These are phyloP conservation scores for Exidia glandulosa DNA, from an alignment of 768 basidiomycete genomes.

Conservation along the genomic window DNA sequence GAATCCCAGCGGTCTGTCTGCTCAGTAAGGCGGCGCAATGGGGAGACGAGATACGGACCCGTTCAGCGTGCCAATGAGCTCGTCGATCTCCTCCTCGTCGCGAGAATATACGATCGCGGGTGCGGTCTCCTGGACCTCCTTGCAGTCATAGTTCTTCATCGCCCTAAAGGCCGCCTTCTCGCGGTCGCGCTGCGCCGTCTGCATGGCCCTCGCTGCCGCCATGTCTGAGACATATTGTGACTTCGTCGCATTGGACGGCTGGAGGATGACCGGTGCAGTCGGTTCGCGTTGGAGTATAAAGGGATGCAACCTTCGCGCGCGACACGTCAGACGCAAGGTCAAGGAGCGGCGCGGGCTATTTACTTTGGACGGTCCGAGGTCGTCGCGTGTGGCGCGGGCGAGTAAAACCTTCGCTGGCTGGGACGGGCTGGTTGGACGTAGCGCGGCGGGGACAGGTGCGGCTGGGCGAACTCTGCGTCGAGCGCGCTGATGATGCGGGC, in stretches of 20 bases:
- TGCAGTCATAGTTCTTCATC: background rate
- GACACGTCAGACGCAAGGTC: too few relatives aligned
- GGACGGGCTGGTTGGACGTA: background rate
- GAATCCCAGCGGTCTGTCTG: conserved; percentile 34
- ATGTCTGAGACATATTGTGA: background rate
- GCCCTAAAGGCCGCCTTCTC: background rate
- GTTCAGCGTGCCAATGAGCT: conserved; percentile 24
- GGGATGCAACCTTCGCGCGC: too few relatives aligned
- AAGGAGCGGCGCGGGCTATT: too few relatives aligned
- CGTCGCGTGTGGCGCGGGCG: background rate
- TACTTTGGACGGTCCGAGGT: background rate
- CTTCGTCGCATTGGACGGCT: background rate
- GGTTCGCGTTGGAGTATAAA: too few relatives aligned
- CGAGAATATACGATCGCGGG: background rate
- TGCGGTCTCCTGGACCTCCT: background rate
- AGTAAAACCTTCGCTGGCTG: background rate
- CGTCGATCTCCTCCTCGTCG: conserved; percentile 32
- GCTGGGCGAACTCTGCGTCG: background rate
- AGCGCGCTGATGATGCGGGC: background rate
- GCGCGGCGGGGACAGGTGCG: background rate
- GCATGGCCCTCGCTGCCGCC: background rate
- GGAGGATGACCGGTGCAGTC: too few relatives aligned
- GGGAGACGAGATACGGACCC: conserved; percentile 18
- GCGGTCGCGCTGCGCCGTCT: background rate
- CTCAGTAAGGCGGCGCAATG: background rate